phyloP scores from a whole-genome alignment of 2,329 filamentous ascomycete genomes.

The Penicillium sp. region DNA sequence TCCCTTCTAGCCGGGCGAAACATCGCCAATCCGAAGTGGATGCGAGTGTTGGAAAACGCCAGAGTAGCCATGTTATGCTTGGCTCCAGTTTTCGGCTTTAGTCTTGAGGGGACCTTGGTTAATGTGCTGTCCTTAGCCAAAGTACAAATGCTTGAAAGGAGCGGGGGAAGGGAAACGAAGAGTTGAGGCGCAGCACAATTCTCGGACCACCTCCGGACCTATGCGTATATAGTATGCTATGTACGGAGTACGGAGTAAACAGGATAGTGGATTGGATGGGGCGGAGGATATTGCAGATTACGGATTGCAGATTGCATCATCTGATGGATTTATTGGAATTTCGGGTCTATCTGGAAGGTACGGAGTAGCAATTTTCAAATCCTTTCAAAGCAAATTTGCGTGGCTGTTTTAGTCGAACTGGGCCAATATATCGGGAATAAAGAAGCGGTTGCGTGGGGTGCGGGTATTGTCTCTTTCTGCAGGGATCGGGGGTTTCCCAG shows the following conservation, averaged over 20 bases:
- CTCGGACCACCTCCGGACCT: not conserved
- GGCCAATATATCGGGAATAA: not conserved
- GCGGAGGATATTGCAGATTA: not conserved
- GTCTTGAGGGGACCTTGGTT: not conserved
- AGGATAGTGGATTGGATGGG: not conserved
- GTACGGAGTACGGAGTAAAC: not conserved
- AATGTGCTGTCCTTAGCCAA: not conserved
- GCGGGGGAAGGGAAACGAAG: not conserved
- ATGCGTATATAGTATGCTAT: not conserved
- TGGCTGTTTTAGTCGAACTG: not conserved
- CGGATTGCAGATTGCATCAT: not conserved
- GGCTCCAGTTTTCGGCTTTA: not conserved
- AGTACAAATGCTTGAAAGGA: slow-evolving; percentile 1
- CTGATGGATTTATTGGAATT: not conserved
- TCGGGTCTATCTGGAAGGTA: not conserved
- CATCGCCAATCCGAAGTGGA: not conserved
- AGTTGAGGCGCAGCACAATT: not conserved
- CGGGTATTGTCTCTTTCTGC: slow-evolving; percentile 4
- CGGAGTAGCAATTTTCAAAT: not conserved
- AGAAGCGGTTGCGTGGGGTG: not conserved
- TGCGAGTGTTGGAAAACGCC: not conserved
- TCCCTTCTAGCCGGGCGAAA: not conserved
- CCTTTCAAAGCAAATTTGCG: not conserved
- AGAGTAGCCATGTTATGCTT: not conserved
- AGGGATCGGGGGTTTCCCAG: slow-evolving; percentile 1